Evolutionary conservation across 2,329 filamentous ascomycete genomes (phyloP).

Genomic region (Cryphonectria naterciae): DNA sequence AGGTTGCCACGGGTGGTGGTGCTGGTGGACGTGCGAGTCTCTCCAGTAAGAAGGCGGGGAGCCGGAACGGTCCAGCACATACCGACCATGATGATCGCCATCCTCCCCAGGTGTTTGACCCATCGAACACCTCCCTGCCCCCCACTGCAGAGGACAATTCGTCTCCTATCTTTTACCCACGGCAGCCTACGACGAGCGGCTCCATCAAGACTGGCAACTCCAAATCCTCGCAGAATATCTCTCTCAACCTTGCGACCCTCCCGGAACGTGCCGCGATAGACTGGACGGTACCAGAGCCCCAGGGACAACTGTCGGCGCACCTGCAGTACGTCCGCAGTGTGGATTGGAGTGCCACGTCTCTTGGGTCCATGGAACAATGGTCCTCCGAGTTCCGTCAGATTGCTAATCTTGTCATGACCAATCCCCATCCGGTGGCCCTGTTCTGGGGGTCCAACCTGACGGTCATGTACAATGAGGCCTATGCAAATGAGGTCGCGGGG

Average conservation of each 20-base stretch:
- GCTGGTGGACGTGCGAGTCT: constrained; percentile 23
- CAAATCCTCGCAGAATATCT: constrained; percentile 36
- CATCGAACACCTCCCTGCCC: not conserved
- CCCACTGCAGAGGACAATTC: not conserved
- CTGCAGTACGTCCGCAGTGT: constrained; percentile 39
- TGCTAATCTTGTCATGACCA: constrained; percentile 43
- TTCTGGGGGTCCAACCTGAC: constrained; percentile 67
- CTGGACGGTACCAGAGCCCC: constrained; percentile 40
- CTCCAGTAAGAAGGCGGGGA: constrained; percentile 21
- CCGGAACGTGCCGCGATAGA: constrained; percentile 42
- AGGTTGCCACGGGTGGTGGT: constrained; percentile 31
- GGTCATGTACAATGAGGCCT: constrained; percentile 68
- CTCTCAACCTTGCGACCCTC: constrained; percentile 35
- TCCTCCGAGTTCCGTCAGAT: constrained; percentile 48
- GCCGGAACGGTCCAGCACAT: not conserved
- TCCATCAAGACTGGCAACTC: constrained; percentile 35
- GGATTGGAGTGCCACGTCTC: constrained; percentile 48
- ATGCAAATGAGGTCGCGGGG: constrained; percentile 58
- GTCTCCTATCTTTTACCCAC: constrained; percentile 25
- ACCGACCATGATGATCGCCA: not conserved
- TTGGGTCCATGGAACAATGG: constrained; percentile 51
- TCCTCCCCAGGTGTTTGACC: not conserved
- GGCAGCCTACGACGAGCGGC: constrained; percentile 32
- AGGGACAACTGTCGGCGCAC: constrained; percentile 38
- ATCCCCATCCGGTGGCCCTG: constrained; percentile 53